Conservation (phyloP, 208 protist species). For the Wallacemonas sp. region DNA sequence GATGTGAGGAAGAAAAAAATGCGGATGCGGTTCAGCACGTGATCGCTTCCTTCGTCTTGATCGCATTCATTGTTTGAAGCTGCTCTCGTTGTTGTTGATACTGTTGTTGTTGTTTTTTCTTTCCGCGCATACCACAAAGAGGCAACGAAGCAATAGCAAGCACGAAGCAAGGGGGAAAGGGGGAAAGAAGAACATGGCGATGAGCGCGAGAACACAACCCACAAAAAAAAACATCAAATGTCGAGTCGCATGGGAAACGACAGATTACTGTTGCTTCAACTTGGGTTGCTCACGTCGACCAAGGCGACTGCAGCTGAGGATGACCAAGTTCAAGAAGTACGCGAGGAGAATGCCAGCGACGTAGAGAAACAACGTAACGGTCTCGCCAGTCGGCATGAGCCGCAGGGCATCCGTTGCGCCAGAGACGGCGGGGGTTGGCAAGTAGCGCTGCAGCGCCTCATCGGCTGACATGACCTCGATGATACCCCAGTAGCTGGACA, state of each 20-base stretch:
- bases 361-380: constrained; percentile 49
- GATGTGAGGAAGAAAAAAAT: too few relatives aligned
- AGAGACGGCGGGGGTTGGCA: constrained; percentile 48
- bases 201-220: not conserved
- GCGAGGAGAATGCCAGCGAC: constrained; percentile 42
- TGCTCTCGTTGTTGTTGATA: too few relatives aligned
- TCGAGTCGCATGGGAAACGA: not conserved
- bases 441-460: constrained; percentile 43
- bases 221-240: not conserved
- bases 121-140: too few relatives aligned
- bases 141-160: too few relatives aligned
- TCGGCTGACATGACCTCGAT: constrained; percentile 53
- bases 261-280: constrained; percentile 9
- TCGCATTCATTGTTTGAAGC: too few relatives aligned
- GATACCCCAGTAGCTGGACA: constrained; percentile 49
- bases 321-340: constrained; percentile 57
- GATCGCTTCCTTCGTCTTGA: too few relatives aligned
- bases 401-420: constrained; percentile 50
- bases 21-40: too few relatives aligned
- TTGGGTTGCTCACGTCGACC: constrained; percentile 16
- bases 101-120: too few relatives aligned
- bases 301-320: constrained; percentile 52
- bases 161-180: too few relatives aligned
- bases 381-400: constrained; percentile 45
- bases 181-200: too few relatives aligned